A percentile compares a stretch with the other conserved stretches of the same genome.
Conservation (phyloP, 78 protist species). For the Dictyostelium purpureum region DNA sequence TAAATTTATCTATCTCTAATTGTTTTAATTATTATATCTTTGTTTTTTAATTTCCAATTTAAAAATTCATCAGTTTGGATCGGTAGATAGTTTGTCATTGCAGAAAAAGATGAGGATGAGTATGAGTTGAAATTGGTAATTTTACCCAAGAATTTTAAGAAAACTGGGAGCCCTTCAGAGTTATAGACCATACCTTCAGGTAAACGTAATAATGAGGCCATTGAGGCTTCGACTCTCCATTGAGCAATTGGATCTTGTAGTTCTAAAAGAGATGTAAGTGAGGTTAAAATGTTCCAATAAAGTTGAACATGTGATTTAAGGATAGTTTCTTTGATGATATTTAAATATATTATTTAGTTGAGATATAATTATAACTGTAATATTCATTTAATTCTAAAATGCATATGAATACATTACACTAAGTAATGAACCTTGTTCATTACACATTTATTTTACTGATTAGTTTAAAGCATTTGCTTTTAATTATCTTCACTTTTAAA, state of each 20-base stretch:
- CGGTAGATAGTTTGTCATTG: not conserved
- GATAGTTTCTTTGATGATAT: slow-evolving; percentile 38
- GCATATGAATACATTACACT: too few relatives aligned
- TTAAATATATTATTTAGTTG: too few relatives aligned
- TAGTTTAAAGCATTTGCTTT: too few relatives aligned
- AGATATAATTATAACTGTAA: too few relatives aligned
- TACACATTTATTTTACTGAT: too few relatives aligned
- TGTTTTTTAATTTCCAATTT: slow-evolving; percentile 18
- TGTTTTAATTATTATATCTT: slow-evolving; percentile 13
- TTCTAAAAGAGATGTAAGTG: slow-evolving; percentile 10
- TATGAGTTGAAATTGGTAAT: not conserved
- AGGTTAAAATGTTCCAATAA: not conserved
- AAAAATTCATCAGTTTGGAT: slow-evolving; percentile 23
- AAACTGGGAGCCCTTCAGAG: slow-evolving; percentile 29
- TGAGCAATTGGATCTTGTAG: slow-evolving; percentile 12
- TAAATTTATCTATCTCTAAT: slow-evolving; percentile 66
- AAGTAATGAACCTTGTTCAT: too few relatives aligned
- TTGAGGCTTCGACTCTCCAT: slow-evolving; percentile 62
- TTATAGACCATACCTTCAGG: slow-evolving; percentile 36
- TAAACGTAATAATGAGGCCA: slow-evolving; percentile 13
- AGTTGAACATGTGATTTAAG: slow-evolving; percentile 10
- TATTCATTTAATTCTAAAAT: too few relatives aligned
- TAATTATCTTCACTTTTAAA: too few relatives aligned
- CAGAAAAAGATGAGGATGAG: not conserved
- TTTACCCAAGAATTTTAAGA: not conserved